Conservation (phyloP, 495 filamentous ascomycete species). For the Tuber borchii region DNA sequence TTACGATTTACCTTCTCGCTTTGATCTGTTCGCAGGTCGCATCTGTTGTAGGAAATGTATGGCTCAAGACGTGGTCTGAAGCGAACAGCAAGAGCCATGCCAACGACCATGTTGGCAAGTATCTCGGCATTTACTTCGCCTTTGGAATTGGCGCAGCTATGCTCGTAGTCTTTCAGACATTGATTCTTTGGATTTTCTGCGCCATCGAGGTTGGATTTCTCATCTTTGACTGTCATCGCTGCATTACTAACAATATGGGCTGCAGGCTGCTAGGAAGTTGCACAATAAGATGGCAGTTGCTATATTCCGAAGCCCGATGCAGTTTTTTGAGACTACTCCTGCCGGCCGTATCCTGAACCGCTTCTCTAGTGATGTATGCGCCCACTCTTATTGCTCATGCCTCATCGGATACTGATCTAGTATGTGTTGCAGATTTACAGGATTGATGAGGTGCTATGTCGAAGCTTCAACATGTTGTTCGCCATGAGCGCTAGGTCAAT, state of each 20-base stretch:
- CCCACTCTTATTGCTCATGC: constrained; percentile 25
- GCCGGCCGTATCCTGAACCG: constrained; percentile 92
- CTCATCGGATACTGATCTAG: constrained; percentile 34
- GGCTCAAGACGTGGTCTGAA: constrained; percentile 92
- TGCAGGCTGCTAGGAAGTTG: constrained; percentile 79
- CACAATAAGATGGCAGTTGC: constrained; percentile 98
- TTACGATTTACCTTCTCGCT: constrained; percentile 69
- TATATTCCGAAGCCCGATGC: constrained; percentile 97
- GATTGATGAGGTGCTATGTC: constrained; percentile 89
- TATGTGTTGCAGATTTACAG: constrained; percentile 68
- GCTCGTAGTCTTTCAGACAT: constrained; percentile 81
- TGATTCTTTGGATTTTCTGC: constrained; percentile 98
- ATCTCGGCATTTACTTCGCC: constrained; percentile 88
- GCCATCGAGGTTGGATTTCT: constrained; percentile 72
- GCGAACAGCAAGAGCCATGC: constrained; percentile 57
- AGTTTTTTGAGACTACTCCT: constrained; percentile 98
- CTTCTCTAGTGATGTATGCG: constrained; percentile 63
- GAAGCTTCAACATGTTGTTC: constrained; percentile 91
- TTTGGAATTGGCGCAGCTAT: constrained; percentile 84
- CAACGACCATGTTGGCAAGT: constrained; percentile 75
- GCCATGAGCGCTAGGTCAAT: constrained; percentile 75
- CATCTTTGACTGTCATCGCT: constrained; percentile 9
- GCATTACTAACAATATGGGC: constrained; percentile 15
- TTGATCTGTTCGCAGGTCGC: constrained; percentile 74
- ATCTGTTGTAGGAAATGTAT: constrained; percentile 73